Conservation (phyloP, 352 stramenopile genomes). For the Globisporangium paroecandrum region DNA sequence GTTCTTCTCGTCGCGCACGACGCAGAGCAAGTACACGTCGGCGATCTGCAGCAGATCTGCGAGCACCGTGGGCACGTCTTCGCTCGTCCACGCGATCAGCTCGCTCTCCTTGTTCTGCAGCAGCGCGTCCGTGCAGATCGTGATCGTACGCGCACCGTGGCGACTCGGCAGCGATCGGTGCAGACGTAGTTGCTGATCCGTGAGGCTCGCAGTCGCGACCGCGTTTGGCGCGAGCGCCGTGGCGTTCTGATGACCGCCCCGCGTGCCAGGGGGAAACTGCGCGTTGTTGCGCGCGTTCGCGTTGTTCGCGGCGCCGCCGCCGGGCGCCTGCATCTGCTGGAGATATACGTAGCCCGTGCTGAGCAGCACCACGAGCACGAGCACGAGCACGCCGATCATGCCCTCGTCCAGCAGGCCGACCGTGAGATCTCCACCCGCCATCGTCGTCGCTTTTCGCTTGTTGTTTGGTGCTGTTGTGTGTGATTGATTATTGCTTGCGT, state of each 20-base stretch:
- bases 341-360: conserved; percentile 75
- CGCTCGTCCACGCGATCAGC: conserved; percentile 40
- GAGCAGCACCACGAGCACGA: conserved; percentile 67
- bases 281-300: conserved; percentile 2
- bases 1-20: conserved; percentile 33
- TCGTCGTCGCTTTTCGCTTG: conserved; percentile 3
- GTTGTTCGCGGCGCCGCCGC: conserved; percentile 1
- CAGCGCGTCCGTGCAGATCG: conserved; percentile 58
- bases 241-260: conserved; percentile 13
- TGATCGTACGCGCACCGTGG: conserved; percentile 62
- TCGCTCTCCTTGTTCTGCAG: conserved; percentile 27
- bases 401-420: conserved; percentile 66
- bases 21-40: conserved; percentile 69
- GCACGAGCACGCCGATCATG: conserved; percentile 60
- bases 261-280: conserved; percentile 12
- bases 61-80: conserved; percentile 47
- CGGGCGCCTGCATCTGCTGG: conserved; percentile 47
- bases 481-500: background rate
- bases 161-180: conserved; percentile 58
- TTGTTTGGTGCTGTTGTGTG: background rate
- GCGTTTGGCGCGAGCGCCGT: conserved; percentile 21
- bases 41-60: conserved; percentile 52
- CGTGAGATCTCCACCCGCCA: conserved; percentile 33
- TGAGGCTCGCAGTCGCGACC: conserved; percentile 38
- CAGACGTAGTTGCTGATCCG: conserved; percentile 49